Conservation (phyloP, 495 filamentous ascomycete species). For the Ascodesmis nigricans region DNA sequence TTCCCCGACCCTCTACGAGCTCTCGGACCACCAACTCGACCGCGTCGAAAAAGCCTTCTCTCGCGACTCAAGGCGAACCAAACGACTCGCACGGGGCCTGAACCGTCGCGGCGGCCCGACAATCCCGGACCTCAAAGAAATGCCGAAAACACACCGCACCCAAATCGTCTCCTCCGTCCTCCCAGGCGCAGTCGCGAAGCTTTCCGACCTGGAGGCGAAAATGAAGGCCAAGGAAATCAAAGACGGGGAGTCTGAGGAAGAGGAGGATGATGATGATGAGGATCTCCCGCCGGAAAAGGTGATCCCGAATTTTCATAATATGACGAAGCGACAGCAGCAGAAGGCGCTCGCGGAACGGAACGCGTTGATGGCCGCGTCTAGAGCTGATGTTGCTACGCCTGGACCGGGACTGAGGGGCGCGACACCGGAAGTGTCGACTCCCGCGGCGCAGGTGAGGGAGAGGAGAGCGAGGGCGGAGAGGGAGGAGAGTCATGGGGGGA, state of each 20-base stretch:
- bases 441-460: no score
- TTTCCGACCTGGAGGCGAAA: slow-evolving; percentile 49
- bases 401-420: slow-evolving; percentile 24
- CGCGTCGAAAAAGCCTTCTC: slow-evolving; percentile 78
- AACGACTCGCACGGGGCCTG: slow-evolving; percentile 38
- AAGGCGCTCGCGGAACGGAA: slow-evolving; percentile 33
- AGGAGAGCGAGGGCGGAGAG: slow-evolving; percentile 33
- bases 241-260: slow-evolving; percentile 43
- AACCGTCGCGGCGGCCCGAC: slow-evolving; percentile 87
- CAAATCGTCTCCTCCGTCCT: slow-evolving; percentile 76
- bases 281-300: slow-evolving; percentile 75
- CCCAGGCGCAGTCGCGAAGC: slow-evolving; percentile 50
- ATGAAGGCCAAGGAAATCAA: slow-evolving; percentile 52
- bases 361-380: no score
- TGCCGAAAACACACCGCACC: slow-evolving; percentile 74
- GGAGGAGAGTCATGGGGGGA: slow-evolving; percentile 38
- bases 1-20: slow-evolving; percentile 76
- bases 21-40: slow-evolving; percentile 78
- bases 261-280: slow-evolving; percentile 70
- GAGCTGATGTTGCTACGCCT: no score
- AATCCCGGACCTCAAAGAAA: slow-evolving; percentile 84
- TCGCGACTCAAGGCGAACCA: slow-evolving; percentile 76
- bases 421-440: slow-evolving; percentile 50
- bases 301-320: slow-evolving; percentile 56
- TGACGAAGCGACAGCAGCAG: slow-evolving; percentile 49